These are phyloP conservation scores for Pseudotsuga menziesii DNA, from an alignment of 75 land plant species.

Conservation along the genomic window DNA sequence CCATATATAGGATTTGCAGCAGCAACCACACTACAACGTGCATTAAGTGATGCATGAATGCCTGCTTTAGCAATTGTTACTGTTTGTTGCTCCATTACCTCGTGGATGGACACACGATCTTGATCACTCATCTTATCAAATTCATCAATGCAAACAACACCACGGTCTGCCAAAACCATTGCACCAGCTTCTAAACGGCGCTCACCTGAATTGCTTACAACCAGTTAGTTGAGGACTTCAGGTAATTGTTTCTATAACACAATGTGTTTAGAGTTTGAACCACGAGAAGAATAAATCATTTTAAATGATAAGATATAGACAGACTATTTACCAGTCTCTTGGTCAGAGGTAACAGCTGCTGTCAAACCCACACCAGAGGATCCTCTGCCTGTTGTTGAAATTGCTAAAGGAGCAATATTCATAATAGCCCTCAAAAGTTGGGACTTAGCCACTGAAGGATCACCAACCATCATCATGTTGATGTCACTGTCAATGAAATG, in stretches of 20 bases:
- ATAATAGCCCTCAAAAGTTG: constrained; percentile 94
- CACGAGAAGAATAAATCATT: not conserved
- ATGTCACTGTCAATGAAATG: constrained; percentile 60
- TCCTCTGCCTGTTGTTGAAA: constrained; percentile 98
- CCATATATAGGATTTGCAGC: constrained; percentile 99
- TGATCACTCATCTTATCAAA: constrained; percentile 99
- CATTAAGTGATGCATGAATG: constrained; percentile 97
- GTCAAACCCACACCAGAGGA: constrained; percentile 99
- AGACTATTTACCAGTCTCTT: constrained; percentile 77
- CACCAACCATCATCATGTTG: constrained; percentile 99
- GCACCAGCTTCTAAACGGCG: constrained; percentile 99
- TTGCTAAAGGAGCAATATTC: constrained; percentile 98
- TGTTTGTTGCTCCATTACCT: constrained; percentile 99
- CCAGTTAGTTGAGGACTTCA: not conserved
- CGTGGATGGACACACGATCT: constrained; percentile 97
- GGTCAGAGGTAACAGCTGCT: constrained; percentile 98
- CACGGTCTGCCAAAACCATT: constrained; percentile 98
- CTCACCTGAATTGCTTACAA: constrained; percentile 55
- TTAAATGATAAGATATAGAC: not conserved
- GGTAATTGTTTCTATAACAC: too few relatives aligned
- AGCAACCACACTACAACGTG: constrained; percentile 99
- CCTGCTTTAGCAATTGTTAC: constrained; percentile 99
- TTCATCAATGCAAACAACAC: constrained; percentile 98
- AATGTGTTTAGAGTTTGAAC: not conserved
- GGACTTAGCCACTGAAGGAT: constrained; percentile 99